phyloP scores from a whole-genome alignment of 2,329 filamentous ascomycete genomes.

The Sporothrix globosa region DNA sequence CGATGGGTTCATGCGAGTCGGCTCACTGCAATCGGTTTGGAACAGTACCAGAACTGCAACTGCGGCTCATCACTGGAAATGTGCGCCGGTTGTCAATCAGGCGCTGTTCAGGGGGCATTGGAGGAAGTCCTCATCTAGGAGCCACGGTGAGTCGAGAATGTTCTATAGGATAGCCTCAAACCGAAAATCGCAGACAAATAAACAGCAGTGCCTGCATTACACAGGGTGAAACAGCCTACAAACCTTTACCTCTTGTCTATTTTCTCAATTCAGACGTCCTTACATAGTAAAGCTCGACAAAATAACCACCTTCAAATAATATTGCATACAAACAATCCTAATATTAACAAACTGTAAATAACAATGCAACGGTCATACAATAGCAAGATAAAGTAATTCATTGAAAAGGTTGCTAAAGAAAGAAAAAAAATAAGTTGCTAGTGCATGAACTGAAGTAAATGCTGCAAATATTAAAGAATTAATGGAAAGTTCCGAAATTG shows the following conservation, averaged over 20 bases:
- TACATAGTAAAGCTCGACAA: too few relatives aligned
- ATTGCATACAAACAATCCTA: too few relatives aligned
- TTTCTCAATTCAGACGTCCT: too few relatives aligned
- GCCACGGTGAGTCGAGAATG: neutral
- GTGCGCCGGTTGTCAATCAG: neutral
- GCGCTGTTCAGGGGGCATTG: neutral
- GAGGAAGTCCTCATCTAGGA: neutral
- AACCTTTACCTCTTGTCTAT: too few relatives aligned
- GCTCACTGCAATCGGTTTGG: neutral
- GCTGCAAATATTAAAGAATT: constrained; percentile 18
- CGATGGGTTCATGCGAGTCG: too few relatives aligned
- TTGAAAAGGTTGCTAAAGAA: too few relatives aligned
- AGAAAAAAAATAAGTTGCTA: neutral
- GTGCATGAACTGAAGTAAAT: neutral
- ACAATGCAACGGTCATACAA: too few relatives aligned
- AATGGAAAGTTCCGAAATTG: neutral
- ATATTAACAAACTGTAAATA: too few relatives aligned
- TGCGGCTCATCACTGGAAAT: neutral
- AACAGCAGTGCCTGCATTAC: neutral
- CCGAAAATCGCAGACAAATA: neutral
- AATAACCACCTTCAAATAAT: too few relatives aligned
- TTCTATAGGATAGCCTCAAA: too few relatives aligned
- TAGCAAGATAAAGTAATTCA: too few relatives aligned
- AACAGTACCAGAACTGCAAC: constrained; percentile 2
- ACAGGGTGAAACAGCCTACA: too few relatives aligned